Conservation (phyloP, 768 basidiomycete species). For the Neoboletus magnificus region DNA sequence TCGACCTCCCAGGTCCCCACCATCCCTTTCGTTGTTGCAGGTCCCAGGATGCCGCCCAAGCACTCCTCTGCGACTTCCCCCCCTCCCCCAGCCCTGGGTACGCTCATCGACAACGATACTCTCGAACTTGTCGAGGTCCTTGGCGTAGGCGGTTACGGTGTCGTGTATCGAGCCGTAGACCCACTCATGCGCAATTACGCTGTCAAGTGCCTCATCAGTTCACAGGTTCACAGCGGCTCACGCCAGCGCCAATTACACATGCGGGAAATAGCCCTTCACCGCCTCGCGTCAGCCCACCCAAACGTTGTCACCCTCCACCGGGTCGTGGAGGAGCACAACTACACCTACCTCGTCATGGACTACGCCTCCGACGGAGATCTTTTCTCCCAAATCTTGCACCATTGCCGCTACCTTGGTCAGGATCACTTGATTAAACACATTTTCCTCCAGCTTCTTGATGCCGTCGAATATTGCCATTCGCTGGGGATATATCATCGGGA, state of each 20-base stretch:
- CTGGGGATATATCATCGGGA: slow-evolving; percentile 95
- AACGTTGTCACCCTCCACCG: slow-evolving; percentile 87
- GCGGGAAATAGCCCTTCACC: slow-evolving; percentile 83
- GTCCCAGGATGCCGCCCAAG: slow-evolving; percentile 31
- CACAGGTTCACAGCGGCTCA: slow-evolving; percentile 38
- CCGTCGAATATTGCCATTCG: slow-evolving; percentile 89
- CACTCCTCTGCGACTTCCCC: slow-evolving; percentile 39
- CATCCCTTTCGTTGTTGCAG: slow-evolving; percentile 14
- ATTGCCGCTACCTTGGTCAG: slow-evolving; percentile 76
- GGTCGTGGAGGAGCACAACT: slow-evolving; percentile 76
- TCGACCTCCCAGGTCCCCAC: slow-evolving; percentile 26
- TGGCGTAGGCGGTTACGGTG: slow-evolving; percentile 92
- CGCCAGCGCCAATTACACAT: slow-evolving; percentile 76
- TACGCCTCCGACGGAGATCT: slow-evolving; percentile 89
- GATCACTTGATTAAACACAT: slow-evolving; percentile 82
- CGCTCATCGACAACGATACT: slow-evolving; percentile 75
- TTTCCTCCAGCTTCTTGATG: slow-evolving; percentile 91
- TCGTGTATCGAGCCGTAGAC: slow-evolving; percentile 86
- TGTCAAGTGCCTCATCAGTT: slow-evolving; percentile 84
- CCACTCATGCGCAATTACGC: slow-evolving; percentile 62
- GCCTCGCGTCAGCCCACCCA: slow-evolving; percentile 69
- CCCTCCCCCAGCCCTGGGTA: slow-evolving; percentile 58
- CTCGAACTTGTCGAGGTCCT: slow-evolving; percentile 85
- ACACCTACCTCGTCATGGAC: slow-evolving; percentile 92
- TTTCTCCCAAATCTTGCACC: slow-evolving; percentile 82